Percentiles rank a stretch among this genome's conserved stretches.
Conservation (phyloP, 2,329 filamentous ascomycete genomes). For the Tolypocladium guangdongense region DNA sequence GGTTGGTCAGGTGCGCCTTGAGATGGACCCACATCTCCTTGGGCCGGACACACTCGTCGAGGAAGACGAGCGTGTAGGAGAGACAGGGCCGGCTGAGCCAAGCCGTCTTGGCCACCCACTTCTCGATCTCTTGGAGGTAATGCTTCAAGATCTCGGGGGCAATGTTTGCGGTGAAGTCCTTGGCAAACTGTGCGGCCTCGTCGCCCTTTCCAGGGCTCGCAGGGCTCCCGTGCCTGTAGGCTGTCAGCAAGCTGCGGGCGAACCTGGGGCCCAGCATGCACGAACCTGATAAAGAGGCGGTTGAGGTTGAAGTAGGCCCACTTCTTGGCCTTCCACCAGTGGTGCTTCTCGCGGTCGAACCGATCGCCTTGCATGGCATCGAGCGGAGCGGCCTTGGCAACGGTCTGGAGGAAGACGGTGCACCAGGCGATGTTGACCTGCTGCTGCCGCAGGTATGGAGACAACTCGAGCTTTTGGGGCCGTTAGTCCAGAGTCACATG, state of each 20-base stretch:
- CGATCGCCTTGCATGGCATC: conserved; percentile 73
- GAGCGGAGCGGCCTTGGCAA: conserved; percentile 73
- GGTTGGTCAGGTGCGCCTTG: conserved; percentile 83
- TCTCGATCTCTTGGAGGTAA: conserved; percentile 89
- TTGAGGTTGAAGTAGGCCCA: conserved; percentile 99
- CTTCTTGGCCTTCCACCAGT: conserved; percentile 99
- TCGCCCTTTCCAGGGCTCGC: conserved; percentile 61
- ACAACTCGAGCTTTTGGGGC: conserved; percentile 71
- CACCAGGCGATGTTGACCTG: conserved; percentile 90
- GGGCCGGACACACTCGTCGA: conserved; percentile 95
- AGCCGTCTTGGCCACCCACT: conserved; percentile 88
- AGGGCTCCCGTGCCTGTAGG: conserved; percentile 75
- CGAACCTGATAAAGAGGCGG: conserved; percentile 80
- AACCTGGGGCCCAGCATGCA: neutral
- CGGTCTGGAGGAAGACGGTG: conserved; percentile 82
- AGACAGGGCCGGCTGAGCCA: conserved; percentile 94
- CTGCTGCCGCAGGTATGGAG: conserved; percentile 64
- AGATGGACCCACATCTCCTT: conserved; percentile 95
- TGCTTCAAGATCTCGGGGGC: conserved; percentile 94
- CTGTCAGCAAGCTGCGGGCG: neutral
- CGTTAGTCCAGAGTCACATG: neutral
- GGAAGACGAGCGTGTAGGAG: conserved; percentile 85
- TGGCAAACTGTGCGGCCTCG: conserved; percentile 73
- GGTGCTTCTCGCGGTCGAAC: conserved; percentile 81
- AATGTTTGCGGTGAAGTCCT: conserved; percentile 82